Percentiles rank a stretch among this genome's conserved stretches.
Evolutionary conservation across 176 grass and related monocot species (phyloP).

Genomic region (Rhynchospora pubera): DNA sequence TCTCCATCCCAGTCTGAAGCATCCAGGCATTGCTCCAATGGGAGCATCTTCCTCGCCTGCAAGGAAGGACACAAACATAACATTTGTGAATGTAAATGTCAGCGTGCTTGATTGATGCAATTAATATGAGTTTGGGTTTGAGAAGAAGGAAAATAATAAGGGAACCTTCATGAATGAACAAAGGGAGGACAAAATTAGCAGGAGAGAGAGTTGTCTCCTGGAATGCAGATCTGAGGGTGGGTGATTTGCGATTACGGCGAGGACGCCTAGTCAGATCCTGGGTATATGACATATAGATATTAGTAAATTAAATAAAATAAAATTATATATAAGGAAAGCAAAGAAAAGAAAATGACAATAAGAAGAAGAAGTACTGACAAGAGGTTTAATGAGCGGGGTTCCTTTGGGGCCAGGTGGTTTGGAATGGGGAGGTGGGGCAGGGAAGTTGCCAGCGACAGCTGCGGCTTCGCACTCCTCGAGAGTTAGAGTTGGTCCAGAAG

Average conservation of each 20-base stretch:
- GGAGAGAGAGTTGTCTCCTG: conserved; percentile 72
- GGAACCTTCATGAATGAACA: conserved; percentile 96
- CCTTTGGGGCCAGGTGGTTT: conserved; percentile 62
- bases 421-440: conserved; percentile 37
- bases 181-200: conserved; percentile 73
- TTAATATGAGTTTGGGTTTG: no score
- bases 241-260: conserved; percentile 70
- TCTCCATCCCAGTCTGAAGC: conserved; percentile 88
- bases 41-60: conserved; percentile 82
- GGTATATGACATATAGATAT: not conserved
- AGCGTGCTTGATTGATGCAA: not conserved
- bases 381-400: conserved; percentile 63
- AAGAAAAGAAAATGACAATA: not conserved
- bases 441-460: conserved; percentile 70
- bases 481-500: conserved; percentile 53
- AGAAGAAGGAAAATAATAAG: not conserved
- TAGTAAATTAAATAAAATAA: no score
- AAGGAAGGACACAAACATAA: not conserved
- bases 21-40: conserved; percentile 96
- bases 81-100: not conserved
- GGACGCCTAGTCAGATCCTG: conserved; percentile 70
- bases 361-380: conserved; percentile 33
- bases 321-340: not conserved
- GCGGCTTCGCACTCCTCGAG: conserved; percentile 96
- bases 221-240: conserved; percentile 71